Percentiles rank a stretch among this genome's conserved stretches.
phyloP scores from a whole-genome alignment of 441 rosid genomes.

The Pelargonium fulgidum region DNA sequence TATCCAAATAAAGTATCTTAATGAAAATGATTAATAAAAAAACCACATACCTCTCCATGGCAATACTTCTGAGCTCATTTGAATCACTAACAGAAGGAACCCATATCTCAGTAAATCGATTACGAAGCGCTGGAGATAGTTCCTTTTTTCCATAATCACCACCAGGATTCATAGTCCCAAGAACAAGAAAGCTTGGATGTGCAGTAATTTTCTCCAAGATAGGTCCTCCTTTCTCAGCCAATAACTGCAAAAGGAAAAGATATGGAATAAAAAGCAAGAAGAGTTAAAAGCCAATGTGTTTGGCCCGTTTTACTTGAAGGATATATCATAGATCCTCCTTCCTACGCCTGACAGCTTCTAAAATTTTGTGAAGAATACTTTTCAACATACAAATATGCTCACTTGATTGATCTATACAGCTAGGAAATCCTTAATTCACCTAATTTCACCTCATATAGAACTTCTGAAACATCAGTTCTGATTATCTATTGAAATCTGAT shows the following conservation, averaged over 20 bases:
- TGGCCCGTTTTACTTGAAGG: neutral
- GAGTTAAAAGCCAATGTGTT: neutral
- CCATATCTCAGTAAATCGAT: constrained; percentile 98
- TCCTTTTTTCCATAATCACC: constrained; percentile 99
- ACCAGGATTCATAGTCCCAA: constrained; percentile 99
- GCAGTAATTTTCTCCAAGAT: constrained; percentile 73
- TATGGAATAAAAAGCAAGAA: constrained; percentile 5
- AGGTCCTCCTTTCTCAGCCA: constrained; percentile 97
- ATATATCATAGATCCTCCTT: neutral
- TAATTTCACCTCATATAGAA: no score
- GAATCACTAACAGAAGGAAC: constrained; percentile 69
- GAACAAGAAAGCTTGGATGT: constrained; percentile 61
- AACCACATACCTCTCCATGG: constrained; percentile 48
- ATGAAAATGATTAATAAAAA: constrained; percentile 13
- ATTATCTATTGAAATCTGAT: no score
- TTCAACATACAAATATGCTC: no score
- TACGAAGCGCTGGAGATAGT: constrained; percentile 95
- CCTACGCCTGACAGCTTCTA: no score
- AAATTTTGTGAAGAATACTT: no score
- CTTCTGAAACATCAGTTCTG: no score
- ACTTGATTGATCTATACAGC: no score
- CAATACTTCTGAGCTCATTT: constrained; percentile 74
- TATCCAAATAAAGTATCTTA: neutral
- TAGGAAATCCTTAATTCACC: no score
- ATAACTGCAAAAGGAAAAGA: constrained; percentile 43